Evolutionary conservation across 2,329 filamentous ascomycete species (phyloP).

Genomic region (Tolypocladium amazonense): DNA sequence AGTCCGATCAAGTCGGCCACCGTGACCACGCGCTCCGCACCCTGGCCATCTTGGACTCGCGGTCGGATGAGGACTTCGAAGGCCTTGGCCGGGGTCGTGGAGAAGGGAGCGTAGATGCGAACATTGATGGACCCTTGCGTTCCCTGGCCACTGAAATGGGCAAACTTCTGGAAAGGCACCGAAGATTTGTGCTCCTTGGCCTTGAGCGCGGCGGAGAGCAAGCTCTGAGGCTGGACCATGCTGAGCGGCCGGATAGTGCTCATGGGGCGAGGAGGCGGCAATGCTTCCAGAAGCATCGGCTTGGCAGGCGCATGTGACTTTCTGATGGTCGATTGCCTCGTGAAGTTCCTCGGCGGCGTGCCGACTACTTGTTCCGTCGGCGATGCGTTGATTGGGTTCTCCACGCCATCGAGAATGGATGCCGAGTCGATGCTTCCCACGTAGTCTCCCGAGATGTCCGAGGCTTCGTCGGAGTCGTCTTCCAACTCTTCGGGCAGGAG

Average conservation of each 20-base stretch:
- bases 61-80: conserved; percentile 63
- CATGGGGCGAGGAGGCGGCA: conserved; percentile 62
- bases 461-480: conserved; percentile 49
- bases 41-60: conserved; percentile 57
- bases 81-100: conserved; percentile 50
- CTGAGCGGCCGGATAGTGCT: conserved; percentile 55
- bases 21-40: conserved; percentile 49
- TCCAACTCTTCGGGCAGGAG: conserved; percentile 48
- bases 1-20: conserved; percentile 77
- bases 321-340: conserved; percentile 51
- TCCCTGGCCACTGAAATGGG: conserved; percentile 65
- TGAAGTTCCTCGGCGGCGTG: conserved; percentile 51
- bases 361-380: conserved; percentile 49
- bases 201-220: conserved; percentile 62
- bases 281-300: conserved; percentile 47
- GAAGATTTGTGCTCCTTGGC: conserved; percentile 58
- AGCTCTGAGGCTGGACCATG: conserved; percentile 57
- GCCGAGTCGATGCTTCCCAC: conserved; percentile 59
- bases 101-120: conserved; percentile 68
- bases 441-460: conserved; percentile 55
- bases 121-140: conserved; percentile 67
- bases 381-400: conserved; percentile 45
- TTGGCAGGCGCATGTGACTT: conserved; percentile 47
- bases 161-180: conserved; percentile 68
- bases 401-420: conserved; percentile 57